Base-by-base conservation (phyloP, 495 filamentous ascomycete species). In the Podospora pseudoanserina region DNA sequence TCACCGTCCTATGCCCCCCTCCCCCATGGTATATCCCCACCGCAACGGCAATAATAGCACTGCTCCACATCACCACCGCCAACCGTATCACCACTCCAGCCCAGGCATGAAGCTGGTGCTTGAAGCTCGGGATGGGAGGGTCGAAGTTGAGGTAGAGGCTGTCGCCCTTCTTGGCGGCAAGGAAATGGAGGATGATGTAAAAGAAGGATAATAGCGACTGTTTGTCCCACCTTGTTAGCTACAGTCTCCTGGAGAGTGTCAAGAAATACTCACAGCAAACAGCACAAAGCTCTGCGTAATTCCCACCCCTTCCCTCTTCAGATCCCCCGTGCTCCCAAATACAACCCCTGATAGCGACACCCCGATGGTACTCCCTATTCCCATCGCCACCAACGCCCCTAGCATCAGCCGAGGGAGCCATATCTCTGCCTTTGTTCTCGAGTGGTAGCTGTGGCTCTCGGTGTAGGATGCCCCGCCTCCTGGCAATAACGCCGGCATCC, bases 221-320 rank as follows among this genome's bases (percentile, higher is more conserved):
- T 18, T 63, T 6, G 23, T n/a, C 9, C 28, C 15, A n/a, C 9
- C 61, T 15, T n/a, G 27, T 28, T 9, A 63, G 34, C 0, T 0
- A 57, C 3, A 2, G 13, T 3, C 19, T 9, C 2, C 19, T 23
- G 28, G 19, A 18, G 3, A 9, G n/a, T n/a, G 44, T 1, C 23
- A 23, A 59, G 18, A 5, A 34, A 64, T 2, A 66, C 68, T 9
- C 57, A 73, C 69, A 30, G 71, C 44, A 57, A 71, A 73, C 26
- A 71, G 27, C 5, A 68, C 64, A 39, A 73, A 68, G 32, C 68
- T 65, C 9, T 73, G 71, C 49, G 66, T 63, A 28, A 71, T 64
- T 3, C 55, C 68, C 13, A 56, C 58, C 13, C 63, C 56, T 5
- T 49, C 53, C 13, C 30, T 66, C 1, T 19, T n/a, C 60, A 71